phyloP scores from a whole-genome alignment of 805 yeast species.

The Cyberlindnera xylosilytica region DNA sequence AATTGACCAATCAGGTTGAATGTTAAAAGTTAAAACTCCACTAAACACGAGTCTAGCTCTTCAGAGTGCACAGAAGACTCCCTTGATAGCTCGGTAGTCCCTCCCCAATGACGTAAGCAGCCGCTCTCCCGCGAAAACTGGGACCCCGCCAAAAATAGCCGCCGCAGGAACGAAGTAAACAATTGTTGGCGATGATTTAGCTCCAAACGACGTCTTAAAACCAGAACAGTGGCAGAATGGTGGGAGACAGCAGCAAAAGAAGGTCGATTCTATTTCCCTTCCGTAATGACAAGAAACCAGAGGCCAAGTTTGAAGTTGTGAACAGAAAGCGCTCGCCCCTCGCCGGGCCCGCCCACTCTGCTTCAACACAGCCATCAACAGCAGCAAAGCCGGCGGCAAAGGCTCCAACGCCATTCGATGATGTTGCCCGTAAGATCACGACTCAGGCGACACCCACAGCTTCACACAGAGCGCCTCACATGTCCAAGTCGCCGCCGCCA shows the following conservation, averaged over 20 bases:
- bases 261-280: slow-evolving; percentile 26
- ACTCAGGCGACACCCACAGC: too few species aligned
- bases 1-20: too few species aligned
- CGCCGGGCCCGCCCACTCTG: neutral
- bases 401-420: slow-evolving; percentile 7
- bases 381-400: slow-evolving; percentile 1
- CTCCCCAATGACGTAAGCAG: too few species aligned
- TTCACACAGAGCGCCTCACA: too few species aligned
- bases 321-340: slow-evolving; percentile 26
- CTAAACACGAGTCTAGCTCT: too few species aligned
- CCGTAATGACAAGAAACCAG: slow-evolving; percentile 17
- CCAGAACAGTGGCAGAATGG: slow-evolving; percentile 3
- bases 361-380: slow-evolving; percentile 1
- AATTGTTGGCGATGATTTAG: too few species aligned
- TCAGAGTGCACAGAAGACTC: too few species aligned
- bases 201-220: too few species aligned
- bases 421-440: neutral
- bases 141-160: neutral
- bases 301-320: slow-evolving; percentile 26
- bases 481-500: slow-evolving; percentile 1
- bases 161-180: slow-evolving; percentile 1
- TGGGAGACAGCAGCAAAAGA: slow-evolving; percentile 19
- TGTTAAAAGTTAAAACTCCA: too few species aligned
- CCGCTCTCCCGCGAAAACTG: neutral
- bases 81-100: too few species aligned